phyloP scores from a whole-genome alignment of 2,329 filamentous ascomycete species.

The Elsinoe arachidis region DNA sequence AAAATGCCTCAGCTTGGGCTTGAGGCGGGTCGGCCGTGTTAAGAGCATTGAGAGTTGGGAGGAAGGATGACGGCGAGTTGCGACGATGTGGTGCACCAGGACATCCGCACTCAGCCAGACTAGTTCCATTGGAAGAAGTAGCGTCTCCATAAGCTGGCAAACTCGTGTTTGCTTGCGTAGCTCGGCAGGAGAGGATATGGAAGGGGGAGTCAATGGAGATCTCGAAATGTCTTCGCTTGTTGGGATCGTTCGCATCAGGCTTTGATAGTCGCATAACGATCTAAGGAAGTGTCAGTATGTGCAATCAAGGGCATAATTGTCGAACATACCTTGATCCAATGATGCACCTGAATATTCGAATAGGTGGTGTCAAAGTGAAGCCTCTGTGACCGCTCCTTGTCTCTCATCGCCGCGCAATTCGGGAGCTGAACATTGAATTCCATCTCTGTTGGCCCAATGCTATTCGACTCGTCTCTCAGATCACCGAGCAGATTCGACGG shows the following conservation, averaged over 20 bases:
- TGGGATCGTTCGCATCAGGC: conserved; percentile 66
- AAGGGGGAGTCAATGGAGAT: conserved; percentile 95
- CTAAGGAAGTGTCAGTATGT: conserved; percentile 35
- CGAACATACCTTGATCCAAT: conserved; percentile 83
- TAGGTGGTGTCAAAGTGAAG: conserved; percentile 89
- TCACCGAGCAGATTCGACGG: conserved; percentile 70
- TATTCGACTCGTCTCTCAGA: conserved; percentile 61
- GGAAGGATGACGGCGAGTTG: conserved; percentile 39
- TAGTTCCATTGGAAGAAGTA: conserved; percentile 27
- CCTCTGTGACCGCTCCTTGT: conserved; percentile 56
- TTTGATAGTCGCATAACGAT: conserved; percentile 90
- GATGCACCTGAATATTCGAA: conserved; percentile 86
- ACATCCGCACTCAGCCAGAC: conserved; percentile 51
- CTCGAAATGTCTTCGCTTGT: conserved; percentile 80
- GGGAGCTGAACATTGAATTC: conserved; percentile 90
- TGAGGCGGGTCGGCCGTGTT: conserved; percentile 28
- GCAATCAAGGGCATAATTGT: background rate
- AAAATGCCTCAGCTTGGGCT: conserved; percentile 24
- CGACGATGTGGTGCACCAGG: conserved; percentile 53
- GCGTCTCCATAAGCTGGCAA: conserved; percentile 69
- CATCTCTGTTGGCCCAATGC: conserved; percentile 79
- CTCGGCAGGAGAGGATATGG: conserved; percentile 84
- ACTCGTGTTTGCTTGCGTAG: conserved; percentile 81
- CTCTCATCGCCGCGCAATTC: conserved; percentile 73
- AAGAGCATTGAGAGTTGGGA: conserved; percentile 53